Evolutionary conservation across 345 rosid genomes (phyloP).

Genomic region (Syzygium aqueum): DNA sequence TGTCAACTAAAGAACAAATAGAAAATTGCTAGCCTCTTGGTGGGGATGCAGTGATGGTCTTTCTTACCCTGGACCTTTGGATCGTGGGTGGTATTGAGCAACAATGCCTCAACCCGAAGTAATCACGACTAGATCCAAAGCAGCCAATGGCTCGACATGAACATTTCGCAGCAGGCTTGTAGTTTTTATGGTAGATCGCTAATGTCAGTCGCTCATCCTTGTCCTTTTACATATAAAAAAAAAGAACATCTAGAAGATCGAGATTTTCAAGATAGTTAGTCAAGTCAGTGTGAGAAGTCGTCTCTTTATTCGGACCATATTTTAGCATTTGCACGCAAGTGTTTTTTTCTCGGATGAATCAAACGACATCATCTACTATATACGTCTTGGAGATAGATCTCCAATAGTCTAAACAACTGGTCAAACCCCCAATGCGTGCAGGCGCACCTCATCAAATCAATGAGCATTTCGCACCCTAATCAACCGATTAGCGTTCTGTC

Average conservation of each 20-base stretch:
- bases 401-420: neutral
- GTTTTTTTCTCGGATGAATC: neutral
- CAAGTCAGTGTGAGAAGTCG: neutral
- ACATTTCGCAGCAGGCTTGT: neutral
- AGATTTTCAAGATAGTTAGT: neutral
- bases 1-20: neutral
- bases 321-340: neutral
- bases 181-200: neutral
- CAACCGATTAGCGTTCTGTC: neutral
- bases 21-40: neutral
- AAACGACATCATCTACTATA: neutral
- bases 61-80: neutral
- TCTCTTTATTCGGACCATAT: neutral
- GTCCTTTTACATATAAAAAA: neutral
- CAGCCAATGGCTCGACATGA: neutral
- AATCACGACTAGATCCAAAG: neutral
- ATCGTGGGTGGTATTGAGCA: neutral
- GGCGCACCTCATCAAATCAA: neutral
- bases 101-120: neutral
- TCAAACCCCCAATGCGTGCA: neutral
- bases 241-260: neutral
- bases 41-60: neutral
- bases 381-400: neutral
- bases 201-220: neutral
- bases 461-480: neutral